Evolutionary conservation across 2,329 filamentous ascomycete genomes (phyloP).

Genomic region (Diaporthe longicolla): DNA sequence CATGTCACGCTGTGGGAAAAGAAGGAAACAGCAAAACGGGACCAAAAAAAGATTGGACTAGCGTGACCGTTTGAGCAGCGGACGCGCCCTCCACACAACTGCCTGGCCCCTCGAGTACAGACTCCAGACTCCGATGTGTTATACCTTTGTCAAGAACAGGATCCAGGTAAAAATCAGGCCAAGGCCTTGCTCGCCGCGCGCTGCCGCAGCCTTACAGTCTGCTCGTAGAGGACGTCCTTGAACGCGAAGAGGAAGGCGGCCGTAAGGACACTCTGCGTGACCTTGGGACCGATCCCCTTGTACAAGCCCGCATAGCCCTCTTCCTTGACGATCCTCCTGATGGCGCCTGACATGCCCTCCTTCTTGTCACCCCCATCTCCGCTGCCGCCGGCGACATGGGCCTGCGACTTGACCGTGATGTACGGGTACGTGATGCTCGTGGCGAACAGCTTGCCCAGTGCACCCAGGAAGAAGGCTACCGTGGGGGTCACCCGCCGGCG

Average conservation of each 20-base stretch:
- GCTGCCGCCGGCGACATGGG: conserved; percentile 85
- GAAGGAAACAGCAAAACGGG: not conserved
- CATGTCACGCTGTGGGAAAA: conserved; percentile 5
- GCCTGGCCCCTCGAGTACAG: not conserved
- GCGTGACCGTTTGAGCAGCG: not conserved
- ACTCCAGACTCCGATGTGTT: not conserved
- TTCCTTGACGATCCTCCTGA: conserved; percentile 85
- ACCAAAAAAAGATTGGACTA: not conserved
- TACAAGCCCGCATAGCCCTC: conserved; percentile 95
- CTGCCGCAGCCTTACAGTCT: conserved; percentile 77
- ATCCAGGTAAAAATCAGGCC: conserved; percentile 4
- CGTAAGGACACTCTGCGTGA: conserved; percentile 96
- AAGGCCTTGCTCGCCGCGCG: conserved; percentile 56
- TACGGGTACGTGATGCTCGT: conserved; percentile 97
- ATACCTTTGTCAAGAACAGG: not conserved
- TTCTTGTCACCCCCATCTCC: conserved; percentile 74
- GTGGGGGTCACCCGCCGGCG: conserved; percentile 79
- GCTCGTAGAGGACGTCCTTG: conserved; percentile 95
- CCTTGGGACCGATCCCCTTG: conserved; percentile 95
- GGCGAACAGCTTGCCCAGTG: conserved; percentile 93
- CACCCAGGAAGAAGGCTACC: conserved; percentile 91
- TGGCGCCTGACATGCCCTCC: conserved; percentile 83
- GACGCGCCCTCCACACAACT: not conserved
- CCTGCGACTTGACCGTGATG: conserved; percentile 98
- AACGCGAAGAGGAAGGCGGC: conserved; percentile 97